Base-by-base conservation (phyloP, 441 rosid genomes). In the Adansonia grandidieri region DNA sequence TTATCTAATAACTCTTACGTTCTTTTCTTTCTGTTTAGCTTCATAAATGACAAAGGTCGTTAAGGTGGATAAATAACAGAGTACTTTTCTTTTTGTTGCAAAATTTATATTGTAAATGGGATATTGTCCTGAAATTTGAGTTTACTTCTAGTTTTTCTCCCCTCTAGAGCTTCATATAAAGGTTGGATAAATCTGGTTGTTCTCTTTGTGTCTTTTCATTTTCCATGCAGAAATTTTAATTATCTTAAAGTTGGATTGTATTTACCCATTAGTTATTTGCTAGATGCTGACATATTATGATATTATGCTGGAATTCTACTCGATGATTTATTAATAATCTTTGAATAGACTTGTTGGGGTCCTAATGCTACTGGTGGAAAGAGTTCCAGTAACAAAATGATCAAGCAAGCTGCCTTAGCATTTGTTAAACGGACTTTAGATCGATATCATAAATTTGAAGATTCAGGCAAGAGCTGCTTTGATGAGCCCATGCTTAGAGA, bases 391-490 rank as follows among this genome's bases (percentile, higher is more conserved):
- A 90, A 81, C 88, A 97, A 92, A 87, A 84, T 90, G 87, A 92
- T 97, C 80, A 95, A 89, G 87, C 97, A 95, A 79, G 91, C 98
- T 82, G 91, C 98, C 54, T 78, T 90, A 57, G 90, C 96, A 74
- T 91, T 92, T 81, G 90, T 91, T 76, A 97, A 86, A 84, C 88
- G 90, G 74, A 91, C 97, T 20, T 85, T 97, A 80, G 93, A 88
- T 74, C 84, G 86, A 66, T 94, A 88, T 81, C 92, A 82, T 81
- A 84, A 85, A 84, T 97, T 84, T 85, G 98, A 97, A 88, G 93
- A 89, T 71, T 87, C 92, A 3, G 98, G 98, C 71, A 88, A 83
- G 80, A 90, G 98, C 85, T 91, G 97, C 85, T 97, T 97, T 82
- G 87, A 85, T 78, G 98, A 92, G 79, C 92, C 95, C 37, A 71